Percentiles rank a stretch among this genome's conserved stretches.
phyloP scores from a whole-genome alignment of 768 basidiomycete genomes.

The Suillus placidus region DNA sequence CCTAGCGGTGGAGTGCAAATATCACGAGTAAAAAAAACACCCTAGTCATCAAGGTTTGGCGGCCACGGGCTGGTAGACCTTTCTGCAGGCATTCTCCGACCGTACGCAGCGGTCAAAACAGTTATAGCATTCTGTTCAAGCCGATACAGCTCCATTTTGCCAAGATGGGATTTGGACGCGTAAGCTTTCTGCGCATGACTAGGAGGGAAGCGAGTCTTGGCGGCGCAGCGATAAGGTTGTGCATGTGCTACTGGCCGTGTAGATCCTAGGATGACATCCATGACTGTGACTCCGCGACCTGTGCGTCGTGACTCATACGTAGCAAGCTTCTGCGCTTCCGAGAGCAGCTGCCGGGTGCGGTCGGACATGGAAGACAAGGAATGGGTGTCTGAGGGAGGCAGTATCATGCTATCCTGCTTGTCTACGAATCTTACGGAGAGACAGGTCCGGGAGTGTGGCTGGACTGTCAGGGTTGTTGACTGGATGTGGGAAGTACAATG shows the following conservation, averaged over 20 bases:
- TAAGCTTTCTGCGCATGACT: constrained; percentile 21
- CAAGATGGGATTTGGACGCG: constrained; percentile 28
- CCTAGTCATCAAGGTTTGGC: constrained; percentile 24
- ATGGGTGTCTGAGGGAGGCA: not conserved
- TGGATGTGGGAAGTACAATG: constrained; percentile 3
- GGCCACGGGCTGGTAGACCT: constrained; percentile 44
- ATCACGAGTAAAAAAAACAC: not conserved
- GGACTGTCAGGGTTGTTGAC: not conserved
- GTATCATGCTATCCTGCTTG: not conserved
- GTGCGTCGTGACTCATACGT: constrained; percentile 31
- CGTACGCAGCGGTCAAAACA: constrained; percentile 3
- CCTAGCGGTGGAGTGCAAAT: not conserved
- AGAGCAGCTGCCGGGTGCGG: constrained; percentile 24
- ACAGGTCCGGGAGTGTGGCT: not conserved
- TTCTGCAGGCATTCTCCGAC: constrained; percentile 42
- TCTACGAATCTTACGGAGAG: not conserved
- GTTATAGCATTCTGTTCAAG: constrained; percentile 37
- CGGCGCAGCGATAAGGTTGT: constrained; percentile 11
- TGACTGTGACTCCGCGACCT: constrained; percentile 41
- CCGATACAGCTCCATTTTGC: constrained; percentile 42
- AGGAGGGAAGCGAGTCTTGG: not conserved
- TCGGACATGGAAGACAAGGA: constrained; percentile 1
- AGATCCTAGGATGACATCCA: constrained; percentile 51
- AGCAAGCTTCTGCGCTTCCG: constrained; percentile 33
- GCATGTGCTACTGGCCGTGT: constrained; percentile 22